Conservation (phyloP, 768 basidiomycete genomes). For the Lenzites betulinus region DNA sequence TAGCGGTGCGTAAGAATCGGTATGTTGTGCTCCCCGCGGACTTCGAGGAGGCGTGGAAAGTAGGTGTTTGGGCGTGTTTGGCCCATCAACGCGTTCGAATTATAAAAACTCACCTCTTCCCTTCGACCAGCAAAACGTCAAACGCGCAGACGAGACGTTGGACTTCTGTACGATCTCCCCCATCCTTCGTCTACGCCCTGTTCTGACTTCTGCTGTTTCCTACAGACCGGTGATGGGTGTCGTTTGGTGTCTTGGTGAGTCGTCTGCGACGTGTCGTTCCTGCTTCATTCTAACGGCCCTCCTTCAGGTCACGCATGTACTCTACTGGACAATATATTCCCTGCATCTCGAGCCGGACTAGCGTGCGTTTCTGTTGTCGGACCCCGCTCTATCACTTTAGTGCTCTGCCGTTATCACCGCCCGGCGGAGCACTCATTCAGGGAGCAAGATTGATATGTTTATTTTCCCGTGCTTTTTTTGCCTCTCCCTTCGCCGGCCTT, state of each 20-base stretch:
- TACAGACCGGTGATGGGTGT: constrained; percentile 43
- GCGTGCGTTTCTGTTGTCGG: background rate
- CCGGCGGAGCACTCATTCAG: constrained; percentile 81
- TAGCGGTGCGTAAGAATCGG: constrained; percentile 96
- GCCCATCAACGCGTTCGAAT: constrained; percentile 24
- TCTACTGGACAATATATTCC: constrained; percentile 37
- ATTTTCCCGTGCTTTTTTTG: constrained; percentile 41
- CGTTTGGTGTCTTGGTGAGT: constrained; percentile 38
- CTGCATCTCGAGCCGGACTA: constrained; percentile 14
- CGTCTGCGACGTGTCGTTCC: constrained; percentile 27
- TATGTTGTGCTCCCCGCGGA: constrained; percentile 96
- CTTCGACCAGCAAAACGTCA: constrained; percentile 84
- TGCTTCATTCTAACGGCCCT: constrained; percentile 8
- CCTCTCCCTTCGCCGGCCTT: constrained; percentile 33
- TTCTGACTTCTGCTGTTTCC: background rate
- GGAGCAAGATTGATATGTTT: constrained; percentile 62
- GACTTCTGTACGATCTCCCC: constrained; percentile 77
- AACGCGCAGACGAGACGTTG: constrained; percentile 92
- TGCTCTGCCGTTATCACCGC: constrained; percentile 59
- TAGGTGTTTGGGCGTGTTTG: constrained; percentile 66
- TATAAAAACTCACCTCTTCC: constrained; percentile 37
- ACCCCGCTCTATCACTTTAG: constrained; percentile 82
- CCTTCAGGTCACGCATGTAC: constrained; percentile 34
- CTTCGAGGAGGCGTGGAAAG: constrained; percentile 99
- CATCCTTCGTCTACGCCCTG: background rate